These are phyloP conservation scores for Bolboschoenus planiculmis DNA, from an alignment of 176 grass and related monocot species.

Conservation along the genomic window DNA sequence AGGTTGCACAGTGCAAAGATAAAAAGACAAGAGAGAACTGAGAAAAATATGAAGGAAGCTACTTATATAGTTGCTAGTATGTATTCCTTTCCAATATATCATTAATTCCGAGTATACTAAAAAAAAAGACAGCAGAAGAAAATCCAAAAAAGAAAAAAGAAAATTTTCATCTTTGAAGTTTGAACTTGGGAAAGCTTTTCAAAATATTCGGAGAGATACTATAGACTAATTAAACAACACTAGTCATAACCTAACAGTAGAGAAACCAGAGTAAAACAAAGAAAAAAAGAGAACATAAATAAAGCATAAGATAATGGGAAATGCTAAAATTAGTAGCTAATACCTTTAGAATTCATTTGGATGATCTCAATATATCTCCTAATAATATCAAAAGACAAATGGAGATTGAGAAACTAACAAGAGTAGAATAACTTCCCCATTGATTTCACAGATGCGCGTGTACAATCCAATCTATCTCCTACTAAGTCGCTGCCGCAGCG, in stretches of 20 bases:
- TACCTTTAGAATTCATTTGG: constrained; percentile 13
- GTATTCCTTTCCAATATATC: background rate
- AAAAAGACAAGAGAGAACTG: background rate
- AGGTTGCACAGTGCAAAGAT: background rate
- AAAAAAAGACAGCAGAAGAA: background rate
- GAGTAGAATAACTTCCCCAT: constrained; percentile 10
- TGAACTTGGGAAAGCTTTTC: background rate
- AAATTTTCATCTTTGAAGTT: background rate
- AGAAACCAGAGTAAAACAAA: constrained; percentile 4
- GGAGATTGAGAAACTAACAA: background rate
- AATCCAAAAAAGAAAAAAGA: background rate
- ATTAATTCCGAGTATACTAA: background rate
- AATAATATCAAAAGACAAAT: constrained; percentile 12
- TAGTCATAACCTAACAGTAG: constrained; percentile 6
- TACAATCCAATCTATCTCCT: background rate
- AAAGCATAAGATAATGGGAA: background rate
- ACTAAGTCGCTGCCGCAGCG: background rate
- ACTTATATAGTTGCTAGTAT: background rate
- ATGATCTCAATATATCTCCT: constrained; percentile 12
- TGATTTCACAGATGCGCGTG: background rate
- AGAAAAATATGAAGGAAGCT: background rate
- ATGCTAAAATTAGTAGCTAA: constrained; percentile 5
- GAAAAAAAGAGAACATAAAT: background rate
- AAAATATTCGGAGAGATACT: background rate
- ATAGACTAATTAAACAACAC: background rate